A percentile compares a stretch with the other conserved stretches of the same genome.
Evolutionary conservation across 1,284 basidiomycete genomes (phyloP).

Genomic region (Amylostereum areolatum): DNA sequence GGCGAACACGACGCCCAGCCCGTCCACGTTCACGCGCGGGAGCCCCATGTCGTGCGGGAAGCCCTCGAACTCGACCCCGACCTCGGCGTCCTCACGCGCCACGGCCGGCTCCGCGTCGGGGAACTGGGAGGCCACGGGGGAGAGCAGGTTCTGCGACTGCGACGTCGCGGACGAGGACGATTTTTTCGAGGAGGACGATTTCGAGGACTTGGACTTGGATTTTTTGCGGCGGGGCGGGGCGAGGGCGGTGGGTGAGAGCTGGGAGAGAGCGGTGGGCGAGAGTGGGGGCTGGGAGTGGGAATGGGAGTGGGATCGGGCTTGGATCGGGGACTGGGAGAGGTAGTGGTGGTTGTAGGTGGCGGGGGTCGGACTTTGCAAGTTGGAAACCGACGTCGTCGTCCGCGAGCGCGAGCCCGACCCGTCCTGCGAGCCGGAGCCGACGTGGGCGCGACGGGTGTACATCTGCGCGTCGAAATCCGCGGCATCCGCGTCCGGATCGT

Average conservation of each 20-base stretch:
- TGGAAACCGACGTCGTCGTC: slow-evolving; percentile 41
- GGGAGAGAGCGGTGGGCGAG: slow-evolving; percentile 6
- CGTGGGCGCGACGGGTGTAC: slow-evolving; percentile 35
- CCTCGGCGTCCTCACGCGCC: neutral
- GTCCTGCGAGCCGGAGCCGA: slow-evolving; percentile 25
- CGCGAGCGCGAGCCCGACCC: slow-evolving; percentile 55
- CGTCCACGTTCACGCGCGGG: neutral
- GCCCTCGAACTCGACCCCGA: slow-evolving; percentile 15
- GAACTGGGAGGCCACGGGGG: slow-evolving; percentile 14
- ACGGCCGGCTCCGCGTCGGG: slow-evolving; percentile 6
- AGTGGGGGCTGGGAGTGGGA: neutral
- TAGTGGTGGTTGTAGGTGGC: slow-evolving; percentile 24
- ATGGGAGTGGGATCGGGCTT: slow-evolving; percentile 8
- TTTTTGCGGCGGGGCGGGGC: slow-evolving; percentile 16
- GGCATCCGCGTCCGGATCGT: slow-evolving; percentile 37
- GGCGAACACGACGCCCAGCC: slow-evolving; percentile 4
- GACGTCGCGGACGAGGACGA: slow-evolving; percentile 25
- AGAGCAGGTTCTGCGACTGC: slow-evolving; percentile 21
- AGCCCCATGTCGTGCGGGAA: slow-evolving; percentile 7
- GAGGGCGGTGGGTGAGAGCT: slow-evolving; percentile 11
- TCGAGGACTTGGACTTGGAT: slow-evolving; percentile 20
- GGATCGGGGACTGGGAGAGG: slow-evolving; percentile 15
- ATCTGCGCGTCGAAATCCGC: slow-evolving; percentile 56
- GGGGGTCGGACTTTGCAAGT: slow-evolving; percentile 8
- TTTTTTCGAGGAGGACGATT: slow-evolving; percentile 21